Conservation (phyloP, 2,329 filamentous ascomycete genomes). For the Neofusicoccum sp. region DNA sequence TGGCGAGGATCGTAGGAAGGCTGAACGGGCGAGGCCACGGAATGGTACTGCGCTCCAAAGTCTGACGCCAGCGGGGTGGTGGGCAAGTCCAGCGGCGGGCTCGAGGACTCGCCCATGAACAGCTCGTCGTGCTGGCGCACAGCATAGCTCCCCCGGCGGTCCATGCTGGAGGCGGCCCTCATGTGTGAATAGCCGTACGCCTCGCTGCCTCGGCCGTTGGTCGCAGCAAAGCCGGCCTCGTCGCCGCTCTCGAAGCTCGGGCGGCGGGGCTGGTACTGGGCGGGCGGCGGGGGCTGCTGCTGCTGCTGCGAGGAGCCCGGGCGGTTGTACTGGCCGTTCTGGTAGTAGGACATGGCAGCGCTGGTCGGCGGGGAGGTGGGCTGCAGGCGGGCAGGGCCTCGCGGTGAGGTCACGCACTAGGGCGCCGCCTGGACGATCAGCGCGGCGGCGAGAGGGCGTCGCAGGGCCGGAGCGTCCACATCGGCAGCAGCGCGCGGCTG, state of each 20-base stretch:
- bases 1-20: slow-evolving; percentile 62
- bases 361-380: background rate
- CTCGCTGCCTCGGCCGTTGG: slow-evolving; percentile 29
- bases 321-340: slow-evolving; percentile 52
- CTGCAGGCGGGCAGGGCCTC: background rate
- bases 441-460: background rate
- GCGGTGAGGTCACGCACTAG: slow-evolving; percentile 10
- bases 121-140: slow-evolving; percentile 56
- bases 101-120: slow-evolving; percentile 50
- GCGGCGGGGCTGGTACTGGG: slow-evolving; percentile 50
- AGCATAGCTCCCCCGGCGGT: slow-evolving; percentile 34
- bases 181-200: slow-evolving; percentile 31
- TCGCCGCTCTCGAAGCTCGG: slow-evolving; percentile 77
- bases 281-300: slow-evolving; percentile 29
- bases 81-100: slow-evolving; percentile 28
- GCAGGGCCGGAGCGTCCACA: background rate
- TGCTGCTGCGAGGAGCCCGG: slow-evolving; percentile 42
- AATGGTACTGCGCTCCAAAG: slow-evolving; percentile 55
- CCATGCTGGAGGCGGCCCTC: slow-evolving; percentile 24
- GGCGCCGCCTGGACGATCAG: slow-evolving; percentile 9
- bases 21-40: slow-evolving; percentile 37
- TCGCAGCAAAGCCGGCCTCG: slow-evolving; percentile 57
- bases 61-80: slow-evolving; percentile 30
- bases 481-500: background rate
- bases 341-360: slow-evolving; percentile 55